Evolutionary conservation across 2,329 filamentous ascomycete species (phyloP).

Genomic region (Diplodia intermedia): DNA sequence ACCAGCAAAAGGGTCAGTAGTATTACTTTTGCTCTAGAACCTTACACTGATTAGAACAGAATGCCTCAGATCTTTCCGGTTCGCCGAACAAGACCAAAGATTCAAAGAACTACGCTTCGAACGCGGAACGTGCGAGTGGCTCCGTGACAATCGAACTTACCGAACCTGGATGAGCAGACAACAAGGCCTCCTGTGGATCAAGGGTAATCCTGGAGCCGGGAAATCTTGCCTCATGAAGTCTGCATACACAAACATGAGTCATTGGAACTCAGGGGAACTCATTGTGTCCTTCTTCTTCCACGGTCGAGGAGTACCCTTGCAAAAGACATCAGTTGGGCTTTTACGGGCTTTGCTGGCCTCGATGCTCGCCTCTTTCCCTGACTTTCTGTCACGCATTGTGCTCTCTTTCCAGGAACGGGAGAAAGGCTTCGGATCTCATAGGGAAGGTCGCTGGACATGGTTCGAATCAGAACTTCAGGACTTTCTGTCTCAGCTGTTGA

Average conservation of each 20-base stretch:
- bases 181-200: conserved; percentile 1
- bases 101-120: not conserved
- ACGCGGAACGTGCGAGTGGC: conserved; percentile 5
- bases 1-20: not conserved
- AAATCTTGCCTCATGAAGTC: conserved; percentile 2
- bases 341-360: not conserved
- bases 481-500: not conserved
- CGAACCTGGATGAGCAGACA: not conserved
- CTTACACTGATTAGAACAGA: not conserved
- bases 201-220: not conserved
- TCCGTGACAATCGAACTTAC: not conserved
- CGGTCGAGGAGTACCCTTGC: not conserved
- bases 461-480: not conserved
- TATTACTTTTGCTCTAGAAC: not conserved
- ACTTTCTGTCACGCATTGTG: not conserved
- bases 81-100: conserved; percentile 1
- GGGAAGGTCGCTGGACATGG: not conserved
- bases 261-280: not conserved
- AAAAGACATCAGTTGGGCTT: conserved; percentile 3
- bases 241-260: not conserved
- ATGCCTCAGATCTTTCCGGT: not conserved
- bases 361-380: not conserved
- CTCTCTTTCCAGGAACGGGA: not conserved
- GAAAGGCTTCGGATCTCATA: not conserved
- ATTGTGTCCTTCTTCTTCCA: conserved; percentile 1